Base-by-base conservation (phyloP, 495 filamentous ascomycete species). In the Chaetomium fimeti region DNA sequence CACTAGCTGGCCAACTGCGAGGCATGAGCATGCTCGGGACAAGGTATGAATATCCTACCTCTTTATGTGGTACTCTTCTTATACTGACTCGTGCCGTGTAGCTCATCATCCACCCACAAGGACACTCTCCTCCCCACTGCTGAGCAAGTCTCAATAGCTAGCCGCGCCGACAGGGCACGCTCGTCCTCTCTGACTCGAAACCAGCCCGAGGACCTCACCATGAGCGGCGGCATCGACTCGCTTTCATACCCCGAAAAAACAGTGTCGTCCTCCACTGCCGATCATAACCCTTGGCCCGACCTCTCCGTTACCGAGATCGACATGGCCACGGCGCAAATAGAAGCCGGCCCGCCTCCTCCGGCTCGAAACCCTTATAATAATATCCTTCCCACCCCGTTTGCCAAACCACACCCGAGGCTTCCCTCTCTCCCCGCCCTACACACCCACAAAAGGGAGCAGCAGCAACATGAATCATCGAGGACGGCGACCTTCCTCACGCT, bases 231-330 rank as follows among this genome's bases (percentile, higher is more conserved):
- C 57, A 24, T 36, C 53, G 25, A 43, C 49, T 5, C 61, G 2
- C 15, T 38, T 56, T 36, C 29, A 24, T 32, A 18, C 28, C 36
- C 45, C 20, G 51, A 55, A 15, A 55, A 55, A 22, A 48, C 32
- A 6, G 29, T 24, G 20, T 20, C 53, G 27, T 22, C 42, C 16
- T 11, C 32, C 18, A 15, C 29, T 6, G n/a, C 7, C 5, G 29
- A 40, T 32, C 5, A 53, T 40, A 71, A 72, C 62, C 64, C 66
- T 42, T 69, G 71, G 71, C 71, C 66, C 3, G 69, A 72, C 42
- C 66, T 69, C 15, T 60, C 64, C 13, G 54, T 43, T n/a, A 40
- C 61, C 4, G 61, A 64, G 22, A 56, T 64, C 16, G 62, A 68
- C 56, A 3, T 13, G 7, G 56, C 48, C 22, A 65, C 47, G 5